Evolutionary conservation across 495 filamentous ascomycete genomes (phyloP).

Genomic region (Neurospora cerealis): DNA sequence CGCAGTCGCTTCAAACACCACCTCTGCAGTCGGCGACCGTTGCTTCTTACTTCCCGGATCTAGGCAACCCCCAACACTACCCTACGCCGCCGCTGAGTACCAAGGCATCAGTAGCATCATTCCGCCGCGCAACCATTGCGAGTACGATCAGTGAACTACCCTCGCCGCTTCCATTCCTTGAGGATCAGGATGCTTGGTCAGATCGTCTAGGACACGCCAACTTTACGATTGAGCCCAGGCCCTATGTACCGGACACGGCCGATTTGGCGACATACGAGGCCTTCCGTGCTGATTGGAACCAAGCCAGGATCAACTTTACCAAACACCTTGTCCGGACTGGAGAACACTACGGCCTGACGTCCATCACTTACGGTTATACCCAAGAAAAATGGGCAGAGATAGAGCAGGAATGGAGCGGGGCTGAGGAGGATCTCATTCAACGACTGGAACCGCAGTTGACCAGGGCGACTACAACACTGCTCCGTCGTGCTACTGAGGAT

Average conservation of each 20-base stretch:
- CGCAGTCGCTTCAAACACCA: slow-evolving; percentile 48
- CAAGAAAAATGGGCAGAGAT: slow-evolving; percentile 77
- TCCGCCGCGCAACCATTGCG: slow-evolving; percentile 39
- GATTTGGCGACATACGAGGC: slow-evolving; percentile 49
- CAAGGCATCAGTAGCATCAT: slow-evolving; percentile 68
- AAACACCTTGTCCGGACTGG: slow-evolving; percentile 75
- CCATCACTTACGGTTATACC: slow-evolving; percentile 72
- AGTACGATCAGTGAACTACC: slow-evolving; percentile 27
- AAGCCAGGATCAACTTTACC: slow-evolving; percentile 68
- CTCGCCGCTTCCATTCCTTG: slow-evolving; percentile 44
- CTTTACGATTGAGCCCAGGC: slow-evolving; percentile 76
- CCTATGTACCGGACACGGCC: slow-evolving; percentile 57
- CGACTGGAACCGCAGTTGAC: slow-evolving; percentile 28
- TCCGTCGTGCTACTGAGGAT: slow-evolving; percentile 28
- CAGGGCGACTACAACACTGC: not conserved
- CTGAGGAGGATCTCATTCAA: slow-evolving; percentile 49
- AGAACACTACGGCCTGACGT: slow-evolving; percentile 78
- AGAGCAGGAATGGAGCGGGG: slow-evolving; percentile 57
- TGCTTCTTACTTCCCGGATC: slow-evolving; percentile 19
- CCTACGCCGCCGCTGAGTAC: slow-evolving; percentile 72
- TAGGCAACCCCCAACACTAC: slow-evolving; percentile 25
- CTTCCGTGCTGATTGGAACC: slow-evolving; percentile 70
- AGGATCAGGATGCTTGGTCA: slow-evolving; percentile 71
- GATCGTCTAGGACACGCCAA: slow-evolving; percentile 81
- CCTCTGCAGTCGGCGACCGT: slow-evolving; percentile 75